phyloP scores from a whole-genome alignment of 169 alveolate genomes.

The Babesia ovis region DNA sequence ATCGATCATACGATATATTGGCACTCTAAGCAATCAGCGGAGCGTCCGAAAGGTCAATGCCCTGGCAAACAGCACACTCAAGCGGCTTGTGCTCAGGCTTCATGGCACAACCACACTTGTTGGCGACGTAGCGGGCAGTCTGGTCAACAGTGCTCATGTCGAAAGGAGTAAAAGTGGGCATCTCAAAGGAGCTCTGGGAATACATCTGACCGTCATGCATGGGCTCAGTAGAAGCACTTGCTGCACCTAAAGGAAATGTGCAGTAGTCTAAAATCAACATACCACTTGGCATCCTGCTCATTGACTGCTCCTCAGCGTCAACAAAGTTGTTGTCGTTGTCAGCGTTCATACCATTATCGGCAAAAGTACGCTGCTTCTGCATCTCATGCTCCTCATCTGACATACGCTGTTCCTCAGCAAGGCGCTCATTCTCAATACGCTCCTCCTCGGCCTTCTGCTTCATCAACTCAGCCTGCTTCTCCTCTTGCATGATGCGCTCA shows the following conservation, averaged over 20 bases:
- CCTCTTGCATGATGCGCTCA: slow-evolving; percentile 41
- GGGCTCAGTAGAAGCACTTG: neutral
- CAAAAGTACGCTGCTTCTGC: neutral
- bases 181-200: slow-evolving; percentile 28
- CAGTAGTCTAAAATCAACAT: neutral
- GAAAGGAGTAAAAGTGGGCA: slow-evolving; percentile 59
- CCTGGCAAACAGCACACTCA: slow-evolving; percentile 57
- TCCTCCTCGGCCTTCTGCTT: slow-evolving; percentile 17
- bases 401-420: slow-evolving; percentile 1
- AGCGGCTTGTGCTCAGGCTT: slow-evolving; percentile 38
- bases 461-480: slow-evolving; percentile 25
- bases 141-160: slow-evolving; percentile 67
- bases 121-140: slow-evolving; percentile 53
- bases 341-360: neutral
- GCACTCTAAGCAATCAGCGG: slow-evolving; percentile 57
- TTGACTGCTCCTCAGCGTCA: slow-evolving; percentile 1
- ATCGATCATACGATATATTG: slow-evolving; percentile 21
- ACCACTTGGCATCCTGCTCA: neutral
- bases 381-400: neutral
- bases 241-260: neutral
- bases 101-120: slow-evolving; percentile 63
- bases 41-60: slow-evolving; percentile 68
- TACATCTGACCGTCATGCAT: neutral
- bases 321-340: neutral
- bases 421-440: neutral